Evolutionary conservation across 2,329 filamentous ascomycete genomes (phyloP).

Genomic region (Pseudopyrenochaeta lycopersici): DNA sequence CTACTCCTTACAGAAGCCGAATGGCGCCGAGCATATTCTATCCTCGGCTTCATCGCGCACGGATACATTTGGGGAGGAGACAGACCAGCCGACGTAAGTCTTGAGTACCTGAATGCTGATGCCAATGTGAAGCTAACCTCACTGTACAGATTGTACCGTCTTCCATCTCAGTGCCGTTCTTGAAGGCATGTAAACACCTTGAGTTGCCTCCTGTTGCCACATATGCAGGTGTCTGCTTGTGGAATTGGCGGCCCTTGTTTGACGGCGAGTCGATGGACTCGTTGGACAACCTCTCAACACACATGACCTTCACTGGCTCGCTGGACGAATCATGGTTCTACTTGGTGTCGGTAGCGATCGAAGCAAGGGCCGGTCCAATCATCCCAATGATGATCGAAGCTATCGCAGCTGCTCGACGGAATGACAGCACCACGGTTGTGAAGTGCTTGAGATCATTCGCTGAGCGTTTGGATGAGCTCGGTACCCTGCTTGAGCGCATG

Average conservation of each 20-base stretch:
- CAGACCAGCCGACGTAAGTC: slow-evolving; percentile 71
- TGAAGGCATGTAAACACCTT: slow-evolving; percentile 77
- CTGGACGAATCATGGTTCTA: slow-evolving; percentile 99
- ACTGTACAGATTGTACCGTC: slow-evolving; percentile 71
- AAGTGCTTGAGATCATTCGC: slow-evolving; percentile 82
- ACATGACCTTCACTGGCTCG: slow-evolving; percentile 91
- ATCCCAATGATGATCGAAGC: slow-evolving; percentile 89
- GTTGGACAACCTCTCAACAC: slow-evolving; percentile 85
- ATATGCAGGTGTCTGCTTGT: slow-evolving; percentile 89
- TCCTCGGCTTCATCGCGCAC: slow-evolving; percentile 82
- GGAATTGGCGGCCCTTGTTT: slow-evolving; percentile 97
- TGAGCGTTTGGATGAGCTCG: slow-evolving; percentile 86
- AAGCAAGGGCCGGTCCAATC: slow-evolving; percentile 86
- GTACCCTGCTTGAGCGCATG: slow-evolving; percentile 81
- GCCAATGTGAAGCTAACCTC: slow-evolving; percentile 23
- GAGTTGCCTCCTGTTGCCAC: slow-evolving; percentile 93
- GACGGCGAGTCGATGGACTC: slow-evolving; percentile 80
- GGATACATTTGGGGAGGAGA: slow-evolving; percentile 90
- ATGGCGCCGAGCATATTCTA: slow-evolving; percentile 87
- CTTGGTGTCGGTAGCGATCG: slow-evolving; percentile 92
- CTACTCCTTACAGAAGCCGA: slow-evolving; percentile 84
- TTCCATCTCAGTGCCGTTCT: slow-evolving; percentile 82
- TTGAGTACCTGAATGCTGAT: slow-evolving; percentile 1
- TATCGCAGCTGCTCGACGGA: slow-evolving; percentile 77
- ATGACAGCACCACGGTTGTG: slow-evolving; percentile 76